A percentile compares a stretch with the other conserved stretches of the same genome.
Conservation (phyloP, 2,329 filamentous ascomycete species). For the Diaporthe aspalathi region DNA sequence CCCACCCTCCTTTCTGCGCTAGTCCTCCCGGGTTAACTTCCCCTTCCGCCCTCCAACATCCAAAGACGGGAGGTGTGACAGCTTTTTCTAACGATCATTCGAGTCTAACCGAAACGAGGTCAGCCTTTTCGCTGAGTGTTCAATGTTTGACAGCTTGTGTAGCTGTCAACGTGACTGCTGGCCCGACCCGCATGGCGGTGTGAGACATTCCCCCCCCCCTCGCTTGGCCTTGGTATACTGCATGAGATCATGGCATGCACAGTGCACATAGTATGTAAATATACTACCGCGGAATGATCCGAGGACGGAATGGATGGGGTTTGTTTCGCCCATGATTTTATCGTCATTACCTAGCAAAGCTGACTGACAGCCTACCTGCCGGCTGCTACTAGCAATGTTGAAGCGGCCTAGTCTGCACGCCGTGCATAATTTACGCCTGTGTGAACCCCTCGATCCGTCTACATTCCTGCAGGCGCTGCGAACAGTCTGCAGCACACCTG, state of each 20-base stretch:
- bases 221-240: not conserved
- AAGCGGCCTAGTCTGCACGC: too few species aligned
- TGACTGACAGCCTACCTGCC: not conserved
- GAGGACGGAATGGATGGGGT: not conserved
- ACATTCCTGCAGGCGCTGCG: too few species aligned
- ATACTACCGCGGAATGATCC: not conserved
- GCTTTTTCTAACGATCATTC: not conserved
- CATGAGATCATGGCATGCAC: not conserved
- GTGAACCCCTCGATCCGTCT: too few species aligned
- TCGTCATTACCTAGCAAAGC: too few species aligned
- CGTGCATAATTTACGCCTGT: too few species aligned
- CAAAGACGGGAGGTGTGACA: not conserved
- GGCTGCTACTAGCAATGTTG: too few species aligned
- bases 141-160: not conserved
- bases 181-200: conserved; percentile 9
- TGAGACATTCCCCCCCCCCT: not conserved
- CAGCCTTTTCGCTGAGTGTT: not conserved
- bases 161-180: not conserved
- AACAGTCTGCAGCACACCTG: too few species aligned
- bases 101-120: not conserved
- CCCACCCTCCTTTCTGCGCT: not conserved
- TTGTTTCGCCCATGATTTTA: too few species aligned
- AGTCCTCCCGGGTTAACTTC: not conserved
- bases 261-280: too few species aligned
- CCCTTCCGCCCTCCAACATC: not conserved